Base-by-base conservation (phyloP, 306 rosid species). In the Ceratonia siliqua region DNA sequence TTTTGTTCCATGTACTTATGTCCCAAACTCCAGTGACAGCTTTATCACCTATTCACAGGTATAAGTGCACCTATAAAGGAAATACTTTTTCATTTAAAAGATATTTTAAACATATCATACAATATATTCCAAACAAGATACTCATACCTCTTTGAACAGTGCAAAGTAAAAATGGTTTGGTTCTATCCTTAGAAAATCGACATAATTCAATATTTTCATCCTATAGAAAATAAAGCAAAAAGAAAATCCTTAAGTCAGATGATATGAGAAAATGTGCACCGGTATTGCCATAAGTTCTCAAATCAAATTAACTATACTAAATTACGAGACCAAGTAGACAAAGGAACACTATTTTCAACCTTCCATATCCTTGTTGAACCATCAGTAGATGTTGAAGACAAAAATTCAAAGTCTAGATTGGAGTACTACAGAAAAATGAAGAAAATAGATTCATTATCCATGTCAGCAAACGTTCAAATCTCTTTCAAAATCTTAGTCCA, bases 331-430 rank as follows among this genome's bases (percentile, higher is more conserved):
- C 90, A 77, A 66, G 92, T 92, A 71, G 90, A 75, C 73, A 92
- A 27, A 25, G 87, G 96, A 85, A 79, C 87, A 70, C 98, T 94
- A 84, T n/a, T n/a, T n/a, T n/a, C n/a, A n/a, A n/a, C n/a, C n/a
- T n/a, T 90, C 98, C 98, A 92, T 57, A 92, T 77, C 75, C 89
- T 87, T 42, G 96, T 96, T 33, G 90, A 73, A 65, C 98, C 98
- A 76, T 92, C 98, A 27, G 84, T 88, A 68, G 94, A 92, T 27
- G 94, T 90, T 50, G 98, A 88, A 84, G 90, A 94, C 62, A 92
- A 84, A 81, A 84, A 90, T 79, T 90, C 96, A 3, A 94, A 82
- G 79, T 90, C 98, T 62, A 92, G 86, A 80, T 96, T 92, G 76
- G 76, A 87, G 54, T 30, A 67, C 64, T 53, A 78, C 46, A 42